These are phyloP conservation scores for Skeletonema menzelii DNA, from an alignment of 108 stramenopile species.

Conservation along the genomic window DNA sequence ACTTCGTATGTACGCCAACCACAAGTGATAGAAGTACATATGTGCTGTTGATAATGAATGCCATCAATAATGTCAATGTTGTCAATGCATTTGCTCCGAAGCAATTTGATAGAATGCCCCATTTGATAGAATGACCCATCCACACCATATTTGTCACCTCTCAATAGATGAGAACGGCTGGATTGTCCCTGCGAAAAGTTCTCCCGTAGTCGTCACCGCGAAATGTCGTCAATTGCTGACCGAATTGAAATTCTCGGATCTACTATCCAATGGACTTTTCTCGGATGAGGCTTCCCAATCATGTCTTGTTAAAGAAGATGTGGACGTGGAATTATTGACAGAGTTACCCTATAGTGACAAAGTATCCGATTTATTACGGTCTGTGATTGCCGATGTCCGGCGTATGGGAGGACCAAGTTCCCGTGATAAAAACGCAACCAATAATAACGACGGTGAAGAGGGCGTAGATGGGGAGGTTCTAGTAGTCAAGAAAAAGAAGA, in stretches of 20 bases:
- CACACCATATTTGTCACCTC: slow-evolving; percentile 32
- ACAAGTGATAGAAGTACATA: no score
- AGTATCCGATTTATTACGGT: not conserved
- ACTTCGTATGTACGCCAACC: not conserved
- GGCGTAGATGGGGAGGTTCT: not conserved
- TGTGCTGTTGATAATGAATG: no score
- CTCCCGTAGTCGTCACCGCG: not conserved
- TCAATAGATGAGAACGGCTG: slow-evolving; percentile 32
- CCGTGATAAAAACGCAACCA: not conserved
- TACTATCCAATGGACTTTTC: slow-evolving; percentile 7
- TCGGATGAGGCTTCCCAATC: not conserved
- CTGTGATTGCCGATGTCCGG: slow-evolving; percentile 12
- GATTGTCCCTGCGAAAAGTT: slow-evolving; percentile 4
- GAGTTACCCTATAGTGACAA: slow-evolving; percentile 3
- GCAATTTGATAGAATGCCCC: not conserved
- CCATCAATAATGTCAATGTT: no score
- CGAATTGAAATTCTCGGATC: not conserved
- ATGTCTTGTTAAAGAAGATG: not conserved
- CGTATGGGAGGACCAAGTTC: slow-evolving; percentile 14
- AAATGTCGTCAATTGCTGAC: slow-evolving; percentile 11
- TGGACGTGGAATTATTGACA: not conserved
- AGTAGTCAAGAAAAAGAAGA: not conserved
- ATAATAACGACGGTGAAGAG: not conserved
- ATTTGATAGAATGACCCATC: not conserved
- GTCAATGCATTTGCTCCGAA: no score